Evolutionary conservation across 2,329 filamentous ascomycete genomes (phyloP), one percentile per base, ranked within the genome.

Genomic region (Raffaelea ambrosiae): DNA sequence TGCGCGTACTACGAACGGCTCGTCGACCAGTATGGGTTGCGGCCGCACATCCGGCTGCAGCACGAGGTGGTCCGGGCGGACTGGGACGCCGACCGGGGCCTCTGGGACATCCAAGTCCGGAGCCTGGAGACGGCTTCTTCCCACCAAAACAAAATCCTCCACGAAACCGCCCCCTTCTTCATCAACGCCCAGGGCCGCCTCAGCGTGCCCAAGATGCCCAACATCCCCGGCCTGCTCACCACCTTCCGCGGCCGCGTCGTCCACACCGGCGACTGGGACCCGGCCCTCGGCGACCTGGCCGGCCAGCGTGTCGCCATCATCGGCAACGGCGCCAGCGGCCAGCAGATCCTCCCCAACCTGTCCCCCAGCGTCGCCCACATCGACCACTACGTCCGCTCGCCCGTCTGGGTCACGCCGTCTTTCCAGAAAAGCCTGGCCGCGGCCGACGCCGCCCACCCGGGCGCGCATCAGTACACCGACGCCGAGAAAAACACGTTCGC

Each of bases 81-180:
- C 3, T 55, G 53, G 53, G 18, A 38, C 13, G 13, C 20, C 3
- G 40, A 43, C 7, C 19, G 26, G 10, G 36, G 42, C 2, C 21
- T 47, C 11, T 55, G 53, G 53, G 35, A 22, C 14, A 42, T 58
- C 50, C 65, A 66, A 51, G 59, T 66, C 20, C 61, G 65, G 35
- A 63, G 71, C 51, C 58, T 61, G 18, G 58, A 61, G 2, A 70
- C 69, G 2, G 69, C n/a, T n/a, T n/a, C n/a, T n/a, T n/a, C n/a
- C n/a, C 9, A 33, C 31, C 9, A 33, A 9, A 33, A 68, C 39
- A 61, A 66, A 46, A 57, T 61, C 13, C 63, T 58, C 16, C 60
- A 68, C 22, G 61, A 65, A 11, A 47, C 42, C 20, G 50, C 47
- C 14, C 46, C 52, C 35, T 52, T 55, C 35, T 23, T 55, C 7